Evolutionary conservation across 192 early-diverging fungal species (phyloP).

Genomic region (Backusella sp.): DNA sequence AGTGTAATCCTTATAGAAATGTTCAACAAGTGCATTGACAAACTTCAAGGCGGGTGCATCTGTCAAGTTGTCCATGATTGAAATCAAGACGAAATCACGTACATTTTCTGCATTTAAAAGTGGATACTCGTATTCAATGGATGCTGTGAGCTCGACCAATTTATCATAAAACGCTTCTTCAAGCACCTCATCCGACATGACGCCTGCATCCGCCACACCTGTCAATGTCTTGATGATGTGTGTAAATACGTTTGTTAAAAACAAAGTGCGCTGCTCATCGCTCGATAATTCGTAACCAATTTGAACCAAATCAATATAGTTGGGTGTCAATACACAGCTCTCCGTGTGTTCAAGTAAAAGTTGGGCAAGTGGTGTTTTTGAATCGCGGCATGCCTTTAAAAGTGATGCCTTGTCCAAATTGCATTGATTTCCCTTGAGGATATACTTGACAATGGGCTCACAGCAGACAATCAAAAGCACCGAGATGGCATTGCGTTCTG

Average conservation of each 20-base stretch:
- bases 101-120: slow-evolving; percentile 33
- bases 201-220: background rate
- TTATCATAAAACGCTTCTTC: slow-evolving; percentile 6
- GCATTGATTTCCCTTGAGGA: slow-evolving; percentile 10
- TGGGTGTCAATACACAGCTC: background rate
- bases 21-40: slow-evolving; percentile 33
- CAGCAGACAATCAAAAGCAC: slow-evolving; percentile 13
- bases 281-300: background rate
- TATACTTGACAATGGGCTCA: slow-evolving; percentile 17
- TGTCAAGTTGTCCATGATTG: slow-evolving; percentile 39
- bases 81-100: slow-evolving; percentile 40
- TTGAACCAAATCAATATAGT: slow-evolving; percentile 11
- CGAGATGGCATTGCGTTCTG: background rate
- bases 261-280: background rate
- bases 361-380: background rate
- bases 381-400: background rate
- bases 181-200: slow-evolving; percentile 1
- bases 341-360: background rate
- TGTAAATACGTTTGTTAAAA: slow-evolving; percentile 10
- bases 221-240: slow-evolving; percentile 15
- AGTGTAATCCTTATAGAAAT: slow-evolving; percentile 31
- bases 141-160: background rate
- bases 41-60: slow-evolving; percentile 43
- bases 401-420: background rate
- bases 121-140: background rate